Percentiles rank a stretch among this genome's conserved stretches.
These are phyloP conservation scores for Trichoderma semiorbis DNA, from an alignment of 2,329 filamentous ascomycete species.

Conservation along the genomic window DNA sequence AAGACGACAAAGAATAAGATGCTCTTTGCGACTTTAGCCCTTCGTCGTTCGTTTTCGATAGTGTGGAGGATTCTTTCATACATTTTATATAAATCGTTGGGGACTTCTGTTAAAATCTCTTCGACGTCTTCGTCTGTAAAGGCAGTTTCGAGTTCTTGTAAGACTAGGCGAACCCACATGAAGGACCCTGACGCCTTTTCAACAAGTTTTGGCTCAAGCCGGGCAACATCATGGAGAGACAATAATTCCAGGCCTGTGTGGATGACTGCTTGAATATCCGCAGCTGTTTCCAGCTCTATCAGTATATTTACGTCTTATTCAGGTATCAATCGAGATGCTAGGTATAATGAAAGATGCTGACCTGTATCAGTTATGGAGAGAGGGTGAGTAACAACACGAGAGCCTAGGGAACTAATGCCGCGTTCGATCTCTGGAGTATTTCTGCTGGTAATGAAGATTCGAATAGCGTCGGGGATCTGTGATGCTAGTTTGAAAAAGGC, in stretches of 20 bases:
- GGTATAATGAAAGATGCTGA: neutral
- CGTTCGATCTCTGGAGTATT: neutral
- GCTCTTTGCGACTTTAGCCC: slow-evolving; percentile 5
- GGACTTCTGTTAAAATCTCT: neutral
- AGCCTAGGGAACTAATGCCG: neutral
- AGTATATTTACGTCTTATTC: neutral
- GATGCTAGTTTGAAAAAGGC: neutral
- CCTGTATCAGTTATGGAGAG: neutral
- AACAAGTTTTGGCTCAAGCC: neutral
- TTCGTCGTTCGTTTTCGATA: neutral
- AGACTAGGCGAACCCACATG: neutral
- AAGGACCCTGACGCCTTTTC: slow-evolving; percentile 9
- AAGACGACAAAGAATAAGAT: slow-evolving; percentile 3
- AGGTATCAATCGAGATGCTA: too few species aligned
- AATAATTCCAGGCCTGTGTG: neutral
- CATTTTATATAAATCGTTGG: neutral
- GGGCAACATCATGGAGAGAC: neutral
- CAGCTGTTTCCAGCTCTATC: neutral
- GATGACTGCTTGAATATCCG: slow-evolving; percentile 1
- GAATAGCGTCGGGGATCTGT: neutral
- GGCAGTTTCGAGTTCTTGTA: slow-evolving; percentile 5
- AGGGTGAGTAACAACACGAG: neutral
- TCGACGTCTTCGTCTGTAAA: neutral
- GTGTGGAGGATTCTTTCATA: neutral
- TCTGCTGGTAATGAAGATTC: neutral